Evolutionary conservation across 495 filamentous ascomycete species (phyloP).

Genomic region (Neurospora sp.): DNA sequence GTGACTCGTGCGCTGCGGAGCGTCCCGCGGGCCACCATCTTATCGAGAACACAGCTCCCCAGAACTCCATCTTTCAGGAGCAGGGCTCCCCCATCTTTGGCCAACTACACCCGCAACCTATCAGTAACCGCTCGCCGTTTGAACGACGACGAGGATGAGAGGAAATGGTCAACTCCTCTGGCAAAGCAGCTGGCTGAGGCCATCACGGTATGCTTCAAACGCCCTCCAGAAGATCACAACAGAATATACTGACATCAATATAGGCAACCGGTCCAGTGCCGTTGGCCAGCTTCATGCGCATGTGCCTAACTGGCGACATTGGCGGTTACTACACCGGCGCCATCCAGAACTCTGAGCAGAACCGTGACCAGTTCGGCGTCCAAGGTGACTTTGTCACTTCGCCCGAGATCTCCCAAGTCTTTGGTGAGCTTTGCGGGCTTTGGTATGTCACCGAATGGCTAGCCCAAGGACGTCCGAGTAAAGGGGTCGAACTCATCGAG

Average conservation of each 20-base stretch:
- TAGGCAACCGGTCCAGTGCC: slow-evolving; percentile 80
- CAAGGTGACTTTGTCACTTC: slow-evolving; percentile 95
- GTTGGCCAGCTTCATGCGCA: slow-evolving; percentile 92
- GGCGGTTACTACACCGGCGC: slow-evolving; percentile 89
- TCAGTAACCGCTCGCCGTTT: slow-evolving; percentile 7
- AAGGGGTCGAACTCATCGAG: slow-evolving; percentile 78
- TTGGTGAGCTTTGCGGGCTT: slow-evolving; percentile 86
- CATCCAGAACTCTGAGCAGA: slow-evolving; percentile 30
- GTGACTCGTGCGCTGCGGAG: slow-evolving; percentile 11
- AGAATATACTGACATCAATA: neutral
- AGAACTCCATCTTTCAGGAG: neutral
- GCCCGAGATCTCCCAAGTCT: slow-evolving; percentile 93
- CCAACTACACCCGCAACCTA: slow-evolving; percentile 2
- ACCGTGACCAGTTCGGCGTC: slow-evolving; percentile 73
- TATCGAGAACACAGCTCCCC: neutral
- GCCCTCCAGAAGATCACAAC: neutral
- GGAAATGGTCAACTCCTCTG: slow-evolving; percentile 78
- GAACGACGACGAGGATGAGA: slow-evolving; percentile 23
- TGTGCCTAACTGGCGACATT: slow-evolving; percentile 85
- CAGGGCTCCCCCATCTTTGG: neutral
- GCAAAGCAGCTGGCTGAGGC: slow-evolving; percentile 75
- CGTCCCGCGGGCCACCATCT: slow-evolving; percentile 10
- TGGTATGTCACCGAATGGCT: slow-evolving; percentile 97
- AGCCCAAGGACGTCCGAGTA: slow-evolving; percentile 61
- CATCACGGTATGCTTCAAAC: slow-evolving; percentile 51